phyloP scores from a whole-genome alignment of 495 filamentous ascomycete genomes.

The Copromyces sp. region DNA sequence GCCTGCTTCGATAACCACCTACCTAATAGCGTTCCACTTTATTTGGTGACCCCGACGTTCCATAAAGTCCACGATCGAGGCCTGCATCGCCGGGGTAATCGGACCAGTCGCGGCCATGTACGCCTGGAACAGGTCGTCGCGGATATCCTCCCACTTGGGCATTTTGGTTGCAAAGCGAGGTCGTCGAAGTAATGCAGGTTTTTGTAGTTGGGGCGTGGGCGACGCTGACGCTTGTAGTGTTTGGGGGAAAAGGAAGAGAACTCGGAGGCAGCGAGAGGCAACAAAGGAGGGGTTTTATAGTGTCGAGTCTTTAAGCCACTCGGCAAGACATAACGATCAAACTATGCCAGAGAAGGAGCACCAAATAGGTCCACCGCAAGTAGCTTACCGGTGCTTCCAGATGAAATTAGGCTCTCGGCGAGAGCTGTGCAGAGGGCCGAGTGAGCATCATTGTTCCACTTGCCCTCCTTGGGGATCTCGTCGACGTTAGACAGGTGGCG shows the following conservation, averaged over 20 bases:
- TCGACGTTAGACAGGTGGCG: not conserved
- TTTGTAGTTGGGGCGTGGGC: not conserved
- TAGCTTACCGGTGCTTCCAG: conserved; percentile 9
- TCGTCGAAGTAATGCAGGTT: not conserved
- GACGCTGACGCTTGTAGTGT: not conserved
- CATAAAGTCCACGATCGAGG: conserved; percentile 16
- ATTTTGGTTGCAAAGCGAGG: conserved; percentile 2
- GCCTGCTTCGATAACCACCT: conserved; percentile 5
- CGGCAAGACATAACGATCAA: not conserved
- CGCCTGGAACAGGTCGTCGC: conserved; percentile 22
- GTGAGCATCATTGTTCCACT: conserved; percentile 22
- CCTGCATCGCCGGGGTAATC: conserved; percentile 22
- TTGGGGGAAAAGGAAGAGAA: not conserved
- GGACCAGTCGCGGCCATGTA: conserved; percentile 8
- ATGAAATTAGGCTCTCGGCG: conserved; percentile 4
- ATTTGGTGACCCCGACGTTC: conserved; percentile 11
- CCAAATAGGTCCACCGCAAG: not conserved
- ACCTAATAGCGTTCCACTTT: conserved; percentile 30
- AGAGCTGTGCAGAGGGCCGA: conserved; percentile 18
- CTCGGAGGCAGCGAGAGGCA: not conserved
- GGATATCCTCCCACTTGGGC: conserved; percentile 19
- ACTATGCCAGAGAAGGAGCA: not conserved
- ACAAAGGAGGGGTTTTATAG: not conserved
- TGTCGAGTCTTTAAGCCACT: not conserved
- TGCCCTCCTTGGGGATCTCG: conserved; percentile 1